These are phyloP conservation scores for Inonotus obliquus DNA, from an alignment of 1,284 basidiomycete genomes.

Conservation along the genomic window DNA sequence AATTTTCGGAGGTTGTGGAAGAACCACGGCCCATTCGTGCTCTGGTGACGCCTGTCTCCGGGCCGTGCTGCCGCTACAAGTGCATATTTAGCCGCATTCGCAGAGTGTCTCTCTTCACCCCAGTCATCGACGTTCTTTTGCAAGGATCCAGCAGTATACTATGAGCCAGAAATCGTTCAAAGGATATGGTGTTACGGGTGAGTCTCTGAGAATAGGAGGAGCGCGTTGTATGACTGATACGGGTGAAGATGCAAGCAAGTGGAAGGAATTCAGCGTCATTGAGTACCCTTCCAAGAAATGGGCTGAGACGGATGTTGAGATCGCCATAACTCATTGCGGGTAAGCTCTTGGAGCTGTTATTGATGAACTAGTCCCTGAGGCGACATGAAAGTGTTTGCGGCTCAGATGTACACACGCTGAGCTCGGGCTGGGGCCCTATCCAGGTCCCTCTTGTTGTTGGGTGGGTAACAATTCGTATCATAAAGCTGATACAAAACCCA, in stretches of 20 bases:
- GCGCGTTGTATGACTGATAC: background rate
- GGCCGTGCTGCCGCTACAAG: background rate
- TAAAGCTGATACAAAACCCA: background rate
- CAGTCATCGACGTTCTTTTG: background rate
- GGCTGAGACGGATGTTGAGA: conserved; percentile 32
- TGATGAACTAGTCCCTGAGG: background rate
- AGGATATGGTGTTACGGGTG: conserved; percentile 18
- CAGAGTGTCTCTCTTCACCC: background rate
- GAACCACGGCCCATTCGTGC: background rate
- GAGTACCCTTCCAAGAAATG: conserved; percentile 28
- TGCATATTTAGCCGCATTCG: background rate
- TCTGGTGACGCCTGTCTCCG: background rate
- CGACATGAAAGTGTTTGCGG: conserved; percentile 34
- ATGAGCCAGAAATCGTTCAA: conserved; percentile 18
- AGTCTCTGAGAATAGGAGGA: background rate
- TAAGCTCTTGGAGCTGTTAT: background rate
- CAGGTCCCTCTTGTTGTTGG: conserved; percentile 40
- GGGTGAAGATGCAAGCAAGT: conserved; percentile 9
- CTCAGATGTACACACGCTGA: conserved; percentile 51
- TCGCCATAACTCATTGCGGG: conserved; percentile 36
- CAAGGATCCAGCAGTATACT: background rate
- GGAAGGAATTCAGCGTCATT: conserved; percentile 16
- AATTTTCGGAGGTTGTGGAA: background rate
- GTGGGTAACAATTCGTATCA: conserved; percentile 8
- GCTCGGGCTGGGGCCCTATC: conserved; percentile 44